phyloP scores from a whole-genome alignment of 2,329 filamentous ascomycete genomes.

The Hymenoscyphus salicellus region DNA sequence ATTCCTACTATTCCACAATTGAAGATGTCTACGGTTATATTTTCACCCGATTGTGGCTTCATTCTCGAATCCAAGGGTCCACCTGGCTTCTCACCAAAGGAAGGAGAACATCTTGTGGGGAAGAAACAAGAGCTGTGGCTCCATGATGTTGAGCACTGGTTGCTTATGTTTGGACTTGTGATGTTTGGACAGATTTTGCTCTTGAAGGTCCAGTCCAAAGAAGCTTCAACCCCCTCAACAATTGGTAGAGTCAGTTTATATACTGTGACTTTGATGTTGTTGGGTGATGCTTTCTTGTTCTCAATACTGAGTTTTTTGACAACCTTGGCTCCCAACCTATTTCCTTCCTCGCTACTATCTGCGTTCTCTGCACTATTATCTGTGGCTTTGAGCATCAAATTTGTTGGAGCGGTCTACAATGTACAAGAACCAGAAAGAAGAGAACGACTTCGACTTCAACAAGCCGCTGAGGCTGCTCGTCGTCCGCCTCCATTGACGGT shows the following conservation, averaged over 20 bases:
- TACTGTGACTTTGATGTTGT: conserved; percentile 59
- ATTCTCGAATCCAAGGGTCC: conserved; percentile 64
- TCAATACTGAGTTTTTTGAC: conserved; percentile 53
- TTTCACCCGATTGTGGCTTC: conserved; percentile 66
- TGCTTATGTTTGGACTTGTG: conserved; percentile 54
- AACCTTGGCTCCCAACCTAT: conserved; percentile 52
- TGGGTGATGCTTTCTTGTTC: conserved; percentile 61
- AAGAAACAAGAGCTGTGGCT: conserved; percentile 60
- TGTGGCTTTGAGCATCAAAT: conserved; percentile 55
- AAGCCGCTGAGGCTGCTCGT: conserved; percentile 29
- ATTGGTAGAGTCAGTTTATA: conserved; percentile 64
- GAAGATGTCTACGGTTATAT: conserved; percentile 61
- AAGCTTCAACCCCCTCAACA: conserved; percentile 65
- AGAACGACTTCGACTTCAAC: conserved; percentile 31
- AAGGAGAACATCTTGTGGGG: conserved; percentile 56
- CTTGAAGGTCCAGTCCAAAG: conserved; percentile 62
- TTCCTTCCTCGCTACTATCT: conserved; percentile 55
- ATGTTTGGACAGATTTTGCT: conserved; percentile 60
- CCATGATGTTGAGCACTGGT: conserved; percentile 56
- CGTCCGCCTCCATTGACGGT: conserved; percentile 31
- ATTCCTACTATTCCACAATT: conserved; percentile 52
- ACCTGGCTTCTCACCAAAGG: conserved; percentile 49
- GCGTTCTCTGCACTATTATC: conserved; percentile 54
- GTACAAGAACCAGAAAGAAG: conserved; percentile 58
- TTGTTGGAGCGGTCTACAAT: conserved; percentile 58